Percentiles rank a stretch among this genome's conserved stretches.
phyloP scores from a whole-genome alignment of 83 land plant species.

The Thuja plicata region DNA sequence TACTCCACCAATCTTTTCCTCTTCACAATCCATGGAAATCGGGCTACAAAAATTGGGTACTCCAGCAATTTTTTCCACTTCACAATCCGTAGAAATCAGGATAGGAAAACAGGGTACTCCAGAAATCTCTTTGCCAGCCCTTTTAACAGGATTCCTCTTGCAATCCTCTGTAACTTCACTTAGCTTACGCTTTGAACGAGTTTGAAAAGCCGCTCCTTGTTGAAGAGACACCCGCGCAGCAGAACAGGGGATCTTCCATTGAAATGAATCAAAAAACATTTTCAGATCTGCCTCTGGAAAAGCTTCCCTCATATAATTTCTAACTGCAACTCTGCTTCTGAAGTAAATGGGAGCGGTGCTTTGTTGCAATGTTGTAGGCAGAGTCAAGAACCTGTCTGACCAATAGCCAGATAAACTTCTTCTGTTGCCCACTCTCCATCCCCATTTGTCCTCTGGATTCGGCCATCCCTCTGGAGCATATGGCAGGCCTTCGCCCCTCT shows the following conservation, averaged over 20 bases:
- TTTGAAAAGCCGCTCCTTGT: too few species aligned
- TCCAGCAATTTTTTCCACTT: too few species aligned
- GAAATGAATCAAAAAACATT: not conserved
- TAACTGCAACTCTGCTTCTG: not conserved
- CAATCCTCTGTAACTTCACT: too few species aligned
- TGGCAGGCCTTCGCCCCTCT: not conserved
- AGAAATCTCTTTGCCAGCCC: too few species aligned
- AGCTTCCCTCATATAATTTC: not conserved
- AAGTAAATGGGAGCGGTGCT: not conserved
- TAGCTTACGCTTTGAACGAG: too few species aligned
- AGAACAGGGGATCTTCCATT: not conserved
- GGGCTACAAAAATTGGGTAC: too few species aligned
- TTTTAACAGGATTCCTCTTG: too few species aligned
- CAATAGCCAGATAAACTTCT: not conserved
- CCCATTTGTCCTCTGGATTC: not conserved
- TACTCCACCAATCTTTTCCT: too few species aligned
- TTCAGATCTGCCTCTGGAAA: not conserved
- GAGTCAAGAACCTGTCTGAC: not conserved
- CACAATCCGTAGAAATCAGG: too few species aligned
- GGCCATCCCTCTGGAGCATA: not conserved
- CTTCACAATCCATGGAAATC: too few species aligned
- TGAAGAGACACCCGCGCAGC: too few species aligned
- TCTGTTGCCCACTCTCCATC: not conserved
- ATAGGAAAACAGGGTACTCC: too few species aligned
- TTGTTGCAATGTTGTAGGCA: not conserved